Evolutionary conservation across 352 stramenopile genomes (phyloP).

Genomic region (Phytophthora hybrid): DNA sequence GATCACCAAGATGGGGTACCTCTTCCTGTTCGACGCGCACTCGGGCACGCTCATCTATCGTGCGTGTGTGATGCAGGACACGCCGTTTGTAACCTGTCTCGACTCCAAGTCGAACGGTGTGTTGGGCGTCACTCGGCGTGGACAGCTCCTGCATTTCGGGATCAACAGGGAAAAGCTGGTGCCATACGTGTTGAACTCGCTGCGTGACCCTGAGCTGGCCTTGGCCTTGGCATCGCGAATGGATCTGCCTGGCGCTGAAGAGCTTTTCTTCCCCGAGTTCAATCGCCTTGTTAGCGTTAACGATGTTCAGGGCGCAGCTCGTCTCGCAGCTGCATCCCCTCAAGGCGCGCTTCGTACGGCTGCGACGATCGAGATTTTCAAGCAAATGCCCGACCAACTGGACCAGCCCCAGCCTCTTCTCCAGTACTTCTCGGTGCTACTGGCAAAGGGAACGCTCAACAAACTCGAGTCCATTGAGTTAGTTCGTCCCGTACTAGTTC

Average conservation of each 20-base stretch:
- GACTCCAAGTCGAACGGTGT: slow-evolving; percentile 94
- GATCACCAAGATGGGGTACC: slow-evolving; percentile 99
- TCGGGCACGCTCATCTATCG: slow-evolving; percentile 97
- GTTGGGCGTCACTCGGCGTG: slow-evolving; percentile 97
- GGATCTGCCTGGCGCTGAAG: slow-evolving; percentile 96
- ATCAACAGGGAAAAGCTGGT: slow-evolving; percentile 98
- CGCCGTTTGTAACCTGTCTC: slow-evolving; percentile 94
- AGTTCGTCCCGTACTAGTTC: slow-evolving; percentile 95
- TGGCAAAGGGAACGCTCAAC: slow-evolving; percentile 98
- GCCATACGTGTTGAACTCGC: slow-evolving; percentile 96
- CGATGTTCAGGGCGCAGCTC: slow-evolving; percentile 74
- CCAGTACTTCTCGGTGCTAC: slow-evolving; percentile 98
- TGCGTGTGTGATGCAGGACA: slow-evolving; percentile 96
- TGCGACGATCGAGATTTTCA: slow-evolving; percentile 97
- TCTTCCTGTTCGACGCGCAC: slow-evolving; percentile 99
- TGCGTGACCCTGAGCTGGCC: slow-evolving; percentile 95
- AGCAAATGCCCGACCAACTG: slow-evolving; percentile 96
- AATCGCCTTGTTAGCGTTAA: slow-evolving; percentile 90
- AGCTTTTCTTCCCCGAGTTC: slow-evolving; percentile 98
- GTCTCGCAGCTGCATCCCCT: slow-evolving; percentile 88
- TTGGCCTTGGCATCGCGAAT: slow-evolving; percentile 95
- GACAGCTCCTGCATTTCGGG: slow-evolving; percentile 95
- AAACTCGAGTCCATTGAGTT: slow-evolving; percentile 99
- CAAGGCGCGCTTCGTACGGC: slow-evolving; percentile 93
- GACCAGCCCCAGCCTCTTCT: slow-evolving; percentile 96